Evolutionary conservation across 169 alveolate genomes (phyloP).

Genomic region (Plasmodium knowlesi): DNA sequence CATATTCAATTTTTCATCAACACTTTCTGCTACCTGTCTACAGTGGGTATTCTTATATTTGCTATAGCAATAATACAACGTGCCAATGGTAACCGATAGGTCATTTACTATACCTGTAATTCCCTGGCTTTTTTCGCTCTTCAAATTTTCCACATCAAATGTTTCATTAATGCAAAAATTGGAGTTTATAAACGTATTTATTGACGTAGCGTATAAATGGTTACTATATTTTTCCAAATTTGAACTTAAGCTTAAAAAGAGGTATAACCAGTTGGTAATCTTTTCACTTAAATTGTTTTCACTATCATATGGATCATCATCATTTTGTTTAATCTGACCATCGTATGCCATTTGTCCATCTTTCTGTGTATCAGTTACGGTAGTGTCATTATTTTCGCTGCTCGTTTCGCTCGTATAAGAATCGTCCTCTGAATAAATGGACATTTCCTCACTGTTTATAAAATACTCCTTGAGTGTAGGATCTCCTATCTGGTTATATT

Average conservation of each 20-base stretch:
- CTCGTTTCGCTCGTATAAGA: conserved; percentile 68
- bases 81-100: conserved; percentile 66
- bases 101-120: conserved; percentile 53
- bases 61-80: conserved; percentile 47
- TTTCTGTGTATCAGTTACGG: background rate
- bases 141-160: conserved; percentile 43
- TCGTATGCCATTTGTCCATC: background rate
- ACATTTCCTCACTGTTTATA: conserved; percentile 13
- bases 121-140: conserved; percentile 64
- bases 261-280: conserved; percentile 28
- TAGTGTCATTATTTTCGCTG: conserved; percentile 5
- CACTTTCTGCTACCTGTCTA: background rate
- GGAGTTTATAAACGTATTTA: conserved; percentile 35
- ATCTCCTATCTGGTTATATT: conserved; percentile 42
- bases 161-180: conserved; percentile 15
- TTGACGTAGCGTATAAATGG: conserved; percentile 64
- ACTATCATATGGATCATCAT: conserved; percentile 11
- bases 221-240: conserved; percentile 74
- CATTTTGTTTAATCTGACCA: background rate
- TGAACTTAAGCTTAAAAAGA: conserved; percentile 55
- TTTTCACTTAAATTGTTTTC: conserved; percentile 22
- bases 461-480: conserved; percentile 45
- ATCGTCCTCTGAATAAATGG: conserved; percentile 30
- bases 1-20: conserved; percentile 40
- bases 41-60: conserved; percentile 64